Base-by-base conservation (phyloP, 495 filamentous ascomycete species). In the Talaromyces ruber region DNA sequence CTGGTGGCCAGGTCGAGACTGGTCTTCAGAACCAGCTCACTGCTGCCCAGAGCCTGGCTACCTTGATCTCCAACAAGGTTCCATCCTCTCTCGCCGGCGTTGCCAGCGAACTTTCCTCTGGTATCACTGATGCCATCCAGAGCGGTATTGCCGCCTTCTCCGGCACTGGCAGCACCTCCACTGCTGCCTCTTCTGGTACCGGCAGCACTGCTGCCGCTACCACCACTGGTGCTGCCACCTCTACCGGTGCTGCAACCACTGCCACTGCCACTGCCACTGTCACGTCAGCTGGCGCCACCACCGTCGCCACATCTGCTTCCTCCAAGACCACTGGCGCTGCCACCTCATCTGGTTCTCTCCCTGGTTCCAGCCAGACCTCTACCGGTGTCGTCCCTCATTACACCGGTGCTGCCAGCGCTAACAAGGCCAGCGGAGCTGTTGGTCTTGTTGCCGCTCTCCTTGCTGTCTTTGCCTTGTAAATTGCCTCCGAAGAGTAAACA, bases 91-190 rank as follows among this genome's bases (percentile, higher is more conserved):
- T 67, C 4, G 59, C 64, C 30, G 63, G 56, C 12, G 61, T 70
- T 39, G 77, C 73, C 25, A 29, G 56, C 52, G 37, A 63, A 22
- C 69, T 74, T 52, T 65, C 76, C 37, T 58, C 67, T 21, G 64
- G 67, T 43, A 71, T 77, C 68, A 71, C 71, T 58, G 61, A 65
- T 29, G 68, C 71, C 55, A 68, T 79, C 58, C 66, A 72, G 57
- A 66, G 63, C 53, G 71, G 71, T 59, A 34, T 73, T 47, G 63
- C 67, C 43, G 64, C 62, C 60, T 72, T 71, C 60, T 32, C 54
- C 26, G 58, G 62, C 29, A 61, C 58, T 26, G 53, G 30, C 39
- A 54, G 61, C 59, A 39, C 51, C 26, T 18, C 51, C 51, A 54
- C 68, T 58, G 16, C 61, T n/a, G 47, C 55, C 39, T 16, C 62